Base-by-base conservation (phyloP, 805 yeast species). In the Pichia manshurica region DNA sequence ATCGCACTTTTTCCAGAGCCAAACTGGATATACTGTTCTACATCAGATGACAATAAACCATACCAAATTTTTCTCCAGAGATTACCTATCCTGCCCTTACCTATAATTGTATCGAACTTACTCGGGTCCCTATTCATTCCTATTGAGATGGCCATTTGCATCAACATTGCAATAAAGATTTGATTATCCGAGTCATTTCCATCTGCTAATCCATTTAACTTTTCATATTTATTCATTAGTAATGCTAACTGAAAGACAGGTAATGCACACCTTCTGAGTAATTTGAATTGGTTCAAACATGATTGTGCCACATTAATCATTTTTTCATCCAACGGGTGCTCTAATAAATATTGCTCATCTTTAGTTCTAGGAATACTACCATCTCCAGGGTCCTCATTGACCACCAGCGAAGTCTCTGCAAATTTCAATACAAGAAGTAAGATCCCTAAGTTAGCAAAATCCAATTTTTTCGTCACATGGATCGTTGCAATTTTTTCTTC, bases 101-200 rank as follows among this genome's bases (percentile, higher is more conserved):
- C 41, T 2, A 45, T 34, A 9, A 40, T n/a, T 1, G 47, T 6
- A n/a, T 58, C 60, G 54, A 78, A 78, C 35, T 68, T 67, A 40
- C 70, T 73, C 0, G 89, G 88, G 53, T 83, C 89, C 54, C 88
- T 70, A 58, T 83, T 82, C 22, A 83, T 58, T 0, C 89, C 90
- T 53, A 82, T 71, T 34, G 82, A 72, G 46, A 77, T 71, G 0
- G 83, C 86, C 84, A 83, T 79, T 56, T 81, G 87, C 15, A 81
- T 64, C 28, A 81, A 67, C 63, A 79, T 71, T 1, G 82, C 79
- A 13, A 75, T 60, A 46, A 76, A 73, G 7, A 79, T 74, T 55
- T 74, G 81, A 2, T 80, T 72, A 43, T 77, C 78, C 2, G 47
- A 17, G 17, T 22, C 37, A 8, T 39, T 33, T 38, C 81, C 82